Percentiles rank a stretch among this genome's conserved stretches.
phyloP scores from a whole-genome alignment of 2,329 filamentous ascomycete species.

The Emergomyces pasteurianus region DNA sequence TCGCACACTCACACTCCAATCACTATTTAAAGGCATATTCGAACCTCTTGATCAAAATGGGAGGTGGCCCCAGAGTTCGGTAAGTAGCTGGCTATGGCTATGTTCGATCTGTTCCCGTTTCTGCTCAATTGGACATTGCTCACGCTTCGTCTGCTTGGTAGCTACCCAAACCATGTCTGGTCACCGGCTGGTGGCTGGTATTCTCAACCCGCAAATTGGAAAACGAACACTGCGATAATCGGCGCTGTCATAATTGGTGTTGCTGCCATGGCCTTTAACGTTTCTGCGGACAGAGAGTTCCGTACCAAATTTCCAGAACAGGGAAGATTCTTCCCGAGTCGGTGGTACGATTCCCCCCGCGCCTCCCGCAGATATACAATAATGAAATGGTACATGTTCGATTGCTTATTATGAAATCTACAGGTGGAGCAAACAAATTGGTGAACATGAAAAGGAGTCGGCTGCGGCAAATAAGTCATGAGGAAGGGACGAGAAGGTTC shows the following conservation, averaged over 20 bases:
- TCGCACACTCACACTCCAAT: slow-evolving; percentile 4
- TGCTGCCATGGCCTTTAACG: slow-evolving; percentile 54
- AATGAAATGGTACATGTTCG: slow-evolving; percentile 11
- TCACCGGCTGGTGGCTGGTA: slow-evolving; percentile 98
- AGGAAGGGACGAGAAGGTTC: slow-evolving; percentile 2
- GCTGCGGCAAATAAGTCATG: slow-evolving; percentile 33
- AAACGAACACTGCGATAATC: slow-evolving; percentile 72
- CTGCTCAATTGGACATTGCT: slow-evolving; percentile 9
- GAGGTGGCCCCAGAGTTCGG: slow-evolving; percentile 70
- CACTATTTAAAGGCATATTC: background rate
- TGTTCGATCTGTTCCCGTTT: slow-evolving; percentile 22
- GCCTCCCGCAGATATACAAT: slow-evolving; percentile 4
- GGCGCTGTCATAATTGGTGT: slow-evolving; percentile 57
- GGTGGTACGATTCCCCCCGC: slow-evolving; percentile 49
- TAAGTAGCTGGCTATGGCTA: slow-evolving; percentile 42
- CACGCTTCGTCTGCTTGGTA: slow-evolving; percentile 25
- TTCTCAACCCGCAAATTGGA: slow-evolving; percentile 89
- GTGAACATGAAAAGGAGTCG: slow-evolving; percentile 50
- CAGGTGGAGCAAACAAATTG: slow-evolving; percentile 62
- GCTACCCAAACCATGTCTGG: slow-evolving; percentile 99
- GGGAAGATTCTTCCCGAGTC: slow-evolving; percentile 68
- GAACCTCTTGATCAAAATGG: slow-evolving; percentile 36
- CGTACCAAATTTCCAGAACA: slow-evolving; percentile 65
- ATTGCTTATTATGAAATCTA: slow-evolving; percentile 17
- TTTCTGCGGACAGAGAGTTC: slow-evolving; percentile 62